phyloP scores from a whole-genome alignment of 148 eudicot species.

The Chenopodium quinoa region DNA sequence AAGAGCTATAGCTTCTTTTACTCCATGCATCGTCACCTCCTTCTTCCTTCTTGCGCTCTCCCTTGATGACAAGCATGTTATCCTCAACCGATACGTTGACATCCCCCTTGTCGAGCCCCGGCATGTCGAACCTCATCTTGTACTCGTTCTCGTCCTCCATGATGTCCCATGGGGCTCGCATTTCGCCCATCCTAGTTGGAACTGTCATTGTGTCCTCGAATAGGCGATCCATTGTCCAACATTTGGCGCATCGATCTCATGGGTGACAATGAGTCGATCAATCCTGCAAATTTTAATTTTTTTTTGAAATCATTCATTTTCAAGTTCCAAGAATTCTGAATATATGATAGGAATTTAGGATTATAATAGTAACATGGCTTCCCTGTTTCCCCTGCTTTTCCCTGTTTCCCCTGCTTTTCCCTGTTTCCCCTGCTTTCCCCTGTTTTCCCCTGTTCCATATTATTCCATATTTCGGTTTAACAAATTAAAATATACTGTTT shows the following conservation, averaged over 20 bases:
- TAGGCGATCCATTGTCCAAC: constrained; percentile 61
- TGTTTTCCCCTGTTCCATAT: not conserved
- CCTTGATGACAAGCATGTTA: constrained; percentile 55
- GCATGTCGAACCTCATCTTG: constrained; percentile 85
- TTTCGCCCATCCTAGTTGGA: constrained; percentile 41
- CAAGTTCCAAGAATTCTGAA: too few relatives aligned
- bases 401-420: not conserved
- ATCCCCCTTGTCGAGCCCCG: constrained; percentile 66
- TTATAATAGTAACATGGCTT: not conserved
- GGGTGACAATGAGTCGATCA: constrained; percentile 66
- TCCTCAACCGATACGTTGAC: constrained; percentile 57
- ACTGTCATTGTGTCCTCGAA: constrained; percentile 62
- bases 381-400: not conserved
- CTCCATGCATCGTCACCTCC: constrained; percentile 38
- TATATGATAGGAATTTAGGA: not conserved
- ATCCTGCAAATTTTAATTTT: constrained; percentile 34
- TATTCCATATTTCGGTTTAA: not conserved
- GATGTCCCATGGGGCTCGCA: constrained; percentile 74
- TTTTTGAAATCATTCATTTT: too few relatives aligned
- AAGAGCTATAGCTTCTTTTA: constrained; percentile 41
- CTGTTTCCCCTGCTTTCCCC: not conserved
- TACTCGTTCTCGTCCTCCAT: constrained; percentile 59
- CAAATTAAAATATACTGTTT: not conserved
- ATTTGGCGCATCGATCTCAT: constrained; percentile 75
- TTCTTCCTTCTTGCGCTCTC: constrained; percentile 42